A percentile compares a stretch with the other conserved stretches of the same genome.
phyloP scores from a whole-genome alignment of 371 early-diverging fungal genomes.

The Haplosporangium sp. region DNA sequence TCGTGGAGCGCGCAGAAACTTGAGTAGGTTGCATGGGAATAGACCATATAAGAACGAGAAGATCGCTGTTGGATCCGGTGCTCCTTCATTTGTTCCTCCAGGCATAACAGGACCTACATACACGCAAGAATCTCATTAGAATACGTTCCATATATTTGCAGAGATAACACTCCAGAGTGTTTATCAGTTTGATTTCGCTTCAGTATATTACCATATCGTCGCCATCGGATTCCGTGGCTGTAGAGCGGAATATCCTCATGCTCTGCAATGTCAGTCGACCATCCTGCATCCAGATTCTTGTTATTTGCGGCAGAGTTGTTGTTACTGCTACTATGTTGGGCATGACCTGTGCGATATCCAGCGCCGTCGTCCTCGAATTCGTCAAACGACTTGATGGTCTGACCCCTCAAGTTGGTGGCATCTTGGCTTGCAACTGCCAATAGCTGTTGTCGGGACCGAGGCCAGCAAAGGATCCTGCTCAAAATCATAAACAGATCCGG shows the following conservation, averaged over 20 bases:
- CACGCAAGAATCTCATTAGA: not conserved
- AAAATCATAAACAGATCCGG: constrained; percentile 71
- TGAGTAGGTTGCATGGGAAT: constrained; percentile 72
- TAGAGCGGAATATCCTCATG: constrained; percentile 39
- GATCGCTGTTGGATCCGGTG: constrained; percentile 62
- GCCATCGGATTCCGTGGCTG: constrained; percentile 40
- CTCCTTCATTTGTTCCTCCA: constrained; percentile 38
- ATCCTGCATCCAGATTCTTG: not conserved
- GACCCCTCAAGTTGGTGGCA: constrained; percentile 33
- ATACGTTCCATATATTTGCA: not conserved
- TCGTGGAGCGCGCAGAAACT: constrained; percentile 66
- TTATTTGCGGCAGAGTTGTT: not conserved
- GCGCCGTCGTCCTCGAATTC: constrained; percentile 39
- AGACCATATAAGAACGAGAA: constrained; percentile 75
- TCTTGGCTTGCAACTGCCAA: constrained; percentile 58
- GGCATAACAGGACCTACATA: constrained; percentile 38
- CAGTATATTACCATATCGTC: constrained; percentile 32
- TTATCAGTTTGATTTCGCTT: no score
- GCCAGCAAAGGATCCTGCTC: constrained; percentile 73
- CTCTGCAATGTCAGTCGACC: constrained; percentile 13
- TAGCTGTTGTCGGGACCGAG: constrained; percentile 64
- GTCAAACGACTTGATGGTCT: constrained; percentile 42
- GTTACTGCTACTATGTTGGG: not conserved
- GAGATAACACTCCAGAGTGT: no score
- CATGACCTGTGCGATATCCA: not conserved